These are phyloP conservation scores for Vaccinium myrtillus DNA, from an alignment of 148 eudicot genomes.

Conservation along the genomic window DNA sequence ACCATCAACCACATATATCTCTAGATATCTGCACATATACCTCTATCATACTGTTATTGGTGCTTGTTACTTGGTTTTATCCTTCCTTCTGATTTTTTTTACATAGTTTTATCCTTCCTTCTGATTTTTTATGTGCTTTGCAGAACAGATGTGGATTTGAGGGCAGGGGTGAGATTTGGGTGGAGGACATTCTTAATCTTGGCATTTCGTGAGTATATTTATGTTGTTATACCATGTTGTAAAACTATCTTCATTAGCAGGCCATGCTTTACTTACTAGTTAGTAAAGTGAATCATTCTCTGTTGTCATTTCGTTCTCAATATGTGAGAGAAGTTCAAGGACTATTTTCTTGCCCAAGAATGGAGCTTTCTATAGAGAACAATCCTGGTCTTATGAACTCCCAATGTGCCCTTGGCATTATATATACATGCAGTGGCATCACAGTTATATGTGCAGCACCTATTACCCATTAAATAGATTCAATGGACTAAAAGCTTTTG, in stretches of 20 bases:
- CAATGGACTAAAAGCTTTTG: not conserved
- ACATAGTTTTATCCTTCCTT: not conserved
- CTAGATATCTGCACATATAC: not conserved
- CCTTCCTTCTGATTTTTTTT: slow-evolving; percentile 7
- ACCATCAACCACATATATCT: not conserved
- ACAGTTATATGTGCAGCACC: not conserved
- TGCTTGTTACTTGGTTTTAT: not conserved
- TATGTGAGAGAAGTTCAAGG: slow-evolving; percentile 11
- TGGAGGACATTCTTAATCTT: slow-evolving; percentile 82
- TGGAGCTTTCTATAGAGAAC: not conserved
- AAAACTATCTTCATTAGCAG: not conserved
- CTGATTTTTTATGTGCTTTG: slow-evolving; percentile 20
- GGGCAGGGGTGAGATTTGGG: slow-evolving; percentile 97
- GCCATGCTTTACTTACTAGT: not conserved
- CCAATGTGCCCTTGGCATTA: not conserved
- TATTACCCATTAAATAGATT: not conserved
- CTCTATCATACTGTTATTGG: not conserved
- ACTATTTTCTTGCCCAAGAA: slow-evolving; percentile 1
- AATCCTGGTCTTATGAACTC: not conserved
- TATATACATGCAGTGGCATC: not conserved
- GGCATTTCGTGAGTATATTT: slow-evolving; percentile 82
- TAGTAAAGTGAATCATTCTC: not conserved
- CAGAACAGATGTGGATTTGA: slow-evolving; percentile 99
- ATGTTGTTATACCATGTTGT: not conserved
- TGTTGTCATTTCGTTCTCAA: not conserved